Percentiles rank a stretch among this genome's conserved stretches.
These are phyloP conservation scores for Escallonia rubra DNA, from an alignment of 129 eudicot genomes.

Conservation along the genomic window DNA sequence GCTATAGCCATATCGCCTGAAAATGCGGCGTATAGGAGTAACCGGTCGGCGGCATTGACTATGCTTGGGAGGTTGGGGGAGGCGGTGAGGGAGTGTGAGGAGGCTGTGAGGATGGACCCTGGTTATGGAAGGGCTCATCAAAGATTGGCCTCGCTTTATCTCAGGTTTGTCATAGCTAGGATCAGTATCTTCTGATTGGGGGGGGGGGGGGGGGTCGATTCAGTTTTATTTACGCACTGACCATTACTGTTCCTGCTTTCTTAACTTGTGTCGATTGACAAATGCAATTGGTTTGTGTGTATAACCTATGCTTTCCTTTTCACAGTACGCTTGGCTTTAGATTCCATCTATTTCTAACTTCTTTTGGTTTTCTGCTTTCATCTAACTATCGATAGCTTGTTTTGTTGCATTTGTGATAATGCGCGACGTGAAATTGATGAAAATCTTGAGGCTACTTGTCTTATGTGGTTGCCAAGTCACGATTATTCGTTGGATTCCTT, in stretches of 20 bases:
- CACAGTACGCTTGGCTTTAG: too few species aligned
- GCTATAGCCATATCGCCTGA: conserved; percentile 42
- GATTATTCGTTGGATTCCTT: background rate
- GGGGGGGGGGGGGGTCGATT: too few species aligned
- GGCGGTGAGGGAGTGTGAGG: conserved; percentile 54
- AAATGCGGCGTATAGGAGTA: conserved; percentile 58
- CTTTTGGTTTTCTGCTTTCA: too few species aligned
- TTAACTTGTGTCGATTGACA: too few species aligned
- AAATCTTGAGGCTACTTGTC: too few species aligned
- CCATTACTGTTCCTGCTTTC: too few species aligned
- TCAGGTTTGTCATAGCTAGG: conserved; percentile 23
- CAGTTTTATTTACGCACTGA: too few species aligned
- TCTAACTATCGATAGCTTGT: too few species aligned
- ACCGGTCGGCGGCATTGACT: conserved; percentile 57
- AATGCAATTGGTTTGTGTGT: too few species aligned
- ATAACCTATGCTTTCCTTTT: too few species aligned
- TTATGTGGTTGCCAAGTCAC: background rate
- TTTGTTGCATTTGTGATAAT: background rate
- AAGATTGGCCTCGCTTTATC: conserved; percentile 51
- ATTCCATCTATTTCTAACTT: too few species aligned
- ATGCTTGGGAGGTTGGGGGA: conserved; percentile 56
- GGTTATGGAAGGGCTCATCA: conserved; percentile 51
- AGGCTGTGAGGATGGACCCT: conserved; percentile 58
- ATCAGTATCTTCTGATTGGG: too few species aligned
- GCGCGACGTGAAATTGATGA: background rate